These are phyloP conservation scores for Blakeslea trispora DNA, from an alignment of 371 early-diverging fungal genomes.

Conservation along the genomic window DNA sequence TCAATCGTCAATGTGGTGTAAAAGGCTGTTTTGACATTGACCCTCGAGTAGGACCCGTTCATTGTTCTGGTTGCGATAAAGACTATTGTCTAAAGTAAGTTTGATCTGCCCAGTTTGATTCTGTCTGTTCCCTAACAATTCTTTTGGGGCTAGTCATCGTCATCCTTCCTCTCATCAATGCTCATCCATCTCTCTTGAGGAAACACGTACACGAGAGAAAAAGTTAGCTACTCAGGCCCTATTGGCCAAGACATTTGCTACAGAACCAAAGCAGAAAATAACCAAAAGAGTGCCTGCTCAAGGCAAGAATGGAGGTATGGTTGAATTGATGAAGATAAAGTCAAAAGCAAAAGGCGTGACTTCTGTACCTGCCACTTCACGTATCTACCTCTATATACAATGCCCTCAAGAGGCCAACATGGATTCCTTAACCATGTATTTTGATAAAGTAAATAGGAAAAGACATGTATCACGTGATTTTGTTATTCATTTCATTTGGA, in stretches of 20 bases:
- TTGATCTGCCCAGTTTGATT: too few species aligned
- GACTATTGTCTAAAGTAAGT: constrained; percentile 36
- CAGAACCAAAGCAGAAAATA: background rate
- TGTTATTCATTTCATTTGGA: background rate
- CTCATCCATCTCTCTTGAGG: constrained; percentile 16
- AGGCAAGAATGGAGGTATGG: constrained; percentile 22
- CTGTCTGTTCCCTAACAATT: background rate
- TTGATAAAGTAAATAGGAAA: constrained; percentile 41
- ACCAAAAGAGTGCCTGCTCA: constrained; percentile 11
- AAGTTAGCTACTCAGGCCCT: constrained; percentile 31
- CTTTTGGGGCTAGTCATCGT: constrained; percentile 28
- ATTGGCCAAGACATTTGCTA: constrained; percentile 25
- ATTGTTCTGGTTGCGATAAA: constrained; percentile 31
- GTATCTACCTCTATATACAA: constrained; percentile 34
- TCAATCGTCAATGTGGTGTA: constrained; percentile 16
- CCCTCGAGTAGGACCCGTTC: constrained; percentile 28
- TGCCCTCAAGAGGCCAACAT: constrained; percentile 20
- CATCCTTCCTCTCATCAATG: constrained; percentile 33
- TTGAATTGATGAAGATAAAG: constrained; percentile 44
- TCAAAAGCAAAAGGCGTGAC: constrained; percentile 36
- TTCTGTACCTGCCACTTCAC: constrained; percentile 24
- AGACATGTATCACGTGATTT: background rate
- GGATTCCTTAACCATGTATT: constrained; percentile 18
- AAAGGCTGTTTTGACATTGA: constrained; percentile 31
- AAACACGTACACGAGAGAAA: constrained; percentile 27